Conservation (phyloP, 1,139 yeast genomes). For the Debaryomyces singareniensis region DNA sequence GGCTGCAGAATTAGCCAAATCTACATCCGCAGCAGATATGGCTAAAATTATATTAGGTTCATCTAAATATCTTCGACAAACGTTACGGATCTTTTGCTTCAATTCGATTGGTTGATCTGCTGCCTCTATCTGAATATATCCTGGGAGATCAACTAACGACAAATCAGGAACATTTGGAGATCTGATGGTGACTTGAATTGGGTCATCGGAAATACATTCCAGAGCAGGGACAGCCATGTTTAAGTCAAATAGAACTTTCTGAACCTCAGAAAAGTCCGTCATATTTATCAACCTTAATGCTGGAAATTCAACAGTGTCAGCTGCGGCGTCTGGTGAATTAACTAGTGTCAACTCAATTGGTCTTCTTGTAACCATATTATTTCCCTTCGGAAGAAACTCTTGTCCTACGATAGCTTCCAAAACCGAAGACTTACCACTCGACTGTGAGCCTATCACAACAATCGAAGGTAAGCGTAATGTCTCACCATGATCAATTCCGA, state of each 20-base stretch:
- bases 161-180: slow-evolving; percentile 93
- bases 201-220: slow-evolving; percentile 85
- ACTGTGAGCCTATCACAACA: slow-evolving; percentile 95
- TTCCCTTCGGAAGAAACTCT: slow-evolving; percentile 89
- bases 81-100: slow-evolving; percentile 67
- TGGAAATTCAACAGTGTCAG: slow-evolving; percentile 92
- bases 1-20: slow-evolving; percentile 93
- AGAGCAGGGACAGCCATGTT: slow-evolving; percentile 86
- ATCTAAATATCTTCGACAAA: slow-evolving; percentile 82
- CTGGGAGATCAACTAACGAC: slow-evolving; percentile 92
- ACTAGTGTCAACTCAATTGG: slow-evolving; percentile 91
- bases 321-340: slow-evolving; percentile 75
- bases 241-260: slow-evolving; percentile 73
- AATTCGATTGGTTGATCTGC: slow-evolving; percentile 89
- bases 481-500: slow-evolving; percentile 71
- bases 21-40: slow-evolving; percentile 96
- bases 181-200: slow-evolving; percentile 82
- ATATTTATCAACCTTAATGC: slow-evolving; percentile 75
- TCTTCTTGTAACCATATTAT: slow-evolving; percentile 92
- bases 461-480: slow-evolving; percentile 84
- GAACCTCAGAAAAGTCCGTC: slow-evolving; percentile 85
- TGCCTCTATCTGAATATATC: slow-evolving; percentile 94
- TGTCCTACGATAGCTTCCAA: slow-evolving; percentile 91
- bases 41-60: slow-evolving; percentile 93
- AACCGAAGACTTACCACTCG: slow-evolving; percentile 94